Conservation (phyloP, 352 stramenopile genomes). For the Globisporangium cylindrosporum region DNA sequence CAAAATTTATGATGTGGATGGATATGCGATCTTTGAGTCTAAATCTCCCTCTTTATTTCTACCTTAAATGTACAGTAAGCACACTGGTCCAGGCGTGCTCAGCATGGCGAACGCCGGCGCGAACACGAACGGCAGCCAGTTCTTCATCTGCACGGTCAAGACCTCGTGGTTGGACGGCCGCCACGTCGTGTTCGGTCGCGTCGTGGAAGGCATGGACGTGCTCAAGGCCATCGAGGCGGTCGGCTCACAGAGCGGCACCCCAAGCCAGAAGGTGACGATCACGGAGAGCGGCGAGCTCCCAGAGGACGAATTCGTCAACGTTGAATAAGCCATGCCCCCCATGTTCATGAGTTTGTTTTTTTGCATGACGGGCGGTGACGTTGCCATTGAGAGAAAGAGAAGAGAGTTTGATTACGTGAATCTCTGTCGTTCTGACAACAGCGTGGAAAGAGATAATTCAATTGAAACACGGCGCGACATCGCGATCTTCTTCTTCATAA, state of each 20-base stretch:
- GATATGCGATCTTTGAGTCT: slow-evolving; percentile 4
- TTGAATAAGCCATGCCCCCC: slow-evolving; percentile 24
- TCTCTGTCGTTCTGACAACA: not conserved
- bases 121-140: slow-evolving; percentile 96
- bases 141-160: slow-evolving; percentile 96
- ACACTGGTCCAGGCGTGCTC: slow-evolving; percentile 62
- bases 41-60: not conserved
- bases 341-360: not conserved
- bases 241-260: slow-evolving; percentile 89
- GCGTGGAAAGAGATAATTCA: not conserved
- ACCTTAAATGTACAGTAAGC: slow-evolving; percentile 38
- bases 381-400: not conserved
- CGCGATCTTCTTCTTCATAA: not conserved
- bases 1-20: not conserved
- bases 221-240: slow-evolving; percentile 95
- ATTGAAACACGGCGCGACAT: not conserved
- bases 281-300: slow-evolving; percentile 92
- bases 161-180: slow-evolving; percentile 88
- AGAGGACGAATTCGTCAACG: slow-evolving; percentile 44
- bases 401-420: not conserved
- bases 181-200: slow-evolving; percentile 92
- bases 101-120: slow-evolving; percentile 84
- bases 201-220: slow-evolving; percentile 95
- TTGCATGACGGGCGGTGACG: not conserved
- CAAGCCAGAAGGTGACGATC: slow-evolving; percentile 88